phyloP scores from a whole-genome alignment of 2,329 filamentous ascomycete genomes.

The Ophiostoma angusticollis region DNA sequence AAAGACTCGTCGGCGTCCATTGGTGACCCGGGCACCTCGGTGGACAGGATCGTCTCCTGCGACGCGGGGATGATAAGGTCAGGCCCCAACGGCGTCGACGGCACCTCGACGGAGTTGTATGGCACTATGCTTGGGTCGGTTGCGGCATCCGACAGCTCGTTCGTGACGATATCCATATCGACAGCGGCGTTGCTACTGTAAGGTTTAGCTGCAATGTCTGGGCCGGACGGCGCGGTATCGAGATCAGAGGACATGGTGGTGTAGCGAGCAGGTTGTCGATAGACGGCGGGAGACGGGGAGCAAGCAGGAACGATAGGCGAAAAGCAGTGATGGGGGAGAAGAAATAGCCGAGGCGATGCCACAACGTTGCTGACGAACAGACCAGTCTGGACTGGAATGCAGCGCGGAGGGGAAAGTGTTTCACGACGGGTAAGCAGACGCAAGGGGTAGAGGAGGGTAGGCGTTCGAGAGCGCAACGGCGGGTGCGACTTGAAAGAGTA shows the following conservation, averaged over 20 bases:
- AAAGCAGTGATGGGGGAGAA: no score
- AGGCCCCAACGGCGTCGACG: conserved; percentile 22
- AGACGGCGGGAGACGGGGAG: no score
- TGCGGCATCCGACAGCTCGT: background rate
- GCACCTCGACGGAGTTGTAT: conserved; percentile 19
- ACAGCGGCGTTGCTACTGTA: conserved; percentile 1
- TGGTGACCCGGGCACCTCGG: conserved; percentile 42
- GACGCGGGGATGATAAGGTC: conserved; percentile 25
- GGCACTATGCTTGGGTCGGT: conserved; percentile 1
- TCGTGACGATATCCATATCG: conserved; percentile 3
- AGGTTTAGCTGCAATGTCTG: conserved; percentile 18
- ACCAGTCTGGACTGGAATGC: no score
- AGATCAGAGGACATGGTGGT: conserved; percentile 24
- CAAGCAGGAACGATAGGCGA: no score
- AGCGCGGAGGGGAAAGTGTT: no score
- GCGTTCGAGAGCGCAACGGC: no score
- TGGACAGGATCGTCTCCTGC: conserved; percentile 43
- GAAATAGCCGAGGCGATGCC: no score
- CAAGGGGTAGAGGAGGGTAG: no score
- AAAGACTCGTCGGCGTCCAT: conserved; percentile 36
- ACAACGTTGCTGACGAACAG: no score
- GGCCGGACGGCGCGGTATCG: conserved; percentile 22
- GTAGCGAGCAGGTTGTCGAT: no score
- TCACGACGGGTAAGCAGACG: no score
- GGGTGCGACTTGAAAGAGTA: no score